Base-by-base conservation (phyloP, 805 yeast species). In the Cyberlindnera subsufficiens region DNA sequence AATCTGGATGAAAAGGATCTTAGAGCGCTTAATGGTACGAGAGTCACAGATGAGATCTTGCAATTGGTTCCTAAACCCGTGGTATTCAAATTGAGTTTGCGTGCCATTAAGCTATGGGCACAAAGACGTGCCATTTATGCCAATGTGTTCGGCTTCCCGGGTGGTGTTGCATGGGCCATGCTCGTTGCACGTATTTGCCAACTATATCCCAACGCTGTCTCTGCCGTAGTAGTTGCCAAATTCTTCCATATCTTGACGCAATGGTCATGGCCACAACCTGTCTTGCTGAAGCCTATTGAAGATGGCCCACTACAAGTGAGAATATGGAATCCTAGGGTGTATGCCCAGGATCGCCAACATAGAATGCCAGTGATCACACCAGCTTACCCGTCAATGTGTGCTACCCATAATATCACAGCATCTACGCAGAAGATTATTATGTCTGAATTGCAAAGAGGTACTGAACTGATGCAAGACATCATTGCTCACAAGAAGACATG, bases 151-250 rank as follows among this genome's bases (percentile, higher is more conserved):
- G 99, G 99, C 0, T 93, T 91, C 65, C 99, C 98, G 1, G 99
- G 99, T 57, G 99, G 99, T 64, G 99, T 93, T 38, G 99, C 99
- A 1, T 93, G 99, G 99, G 99, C 99, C 1, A 93, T 93, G 97
- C 64, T 93, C 33, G 97, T 90, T n/a, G 99, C 98, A 1, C 74
- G 99, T 55, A 88, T 93, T 25, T 93, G 99, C 64, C 99, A 93
- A 62, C 67, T 93, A 39, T 93, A 91, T 60, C 99, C 99, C 9
- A 91, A 91, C 64, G 95, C 98, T 0, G 95, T 89, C 11, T 82
- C 96, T 47, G 87, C 98, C 0, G 88, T 86, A 3, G 84, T 93
- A 40, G 82, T 93, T n/a, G 79, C 83, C 45, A 86, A 89, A 59
- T 93, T 93, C 60, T 93, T 93, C 66, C 77, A 79, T 50, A 88